Base-by-base conservation (phyloP, 352 stramenopile species). In the Phytopythium chamaehyphon region DNA sequence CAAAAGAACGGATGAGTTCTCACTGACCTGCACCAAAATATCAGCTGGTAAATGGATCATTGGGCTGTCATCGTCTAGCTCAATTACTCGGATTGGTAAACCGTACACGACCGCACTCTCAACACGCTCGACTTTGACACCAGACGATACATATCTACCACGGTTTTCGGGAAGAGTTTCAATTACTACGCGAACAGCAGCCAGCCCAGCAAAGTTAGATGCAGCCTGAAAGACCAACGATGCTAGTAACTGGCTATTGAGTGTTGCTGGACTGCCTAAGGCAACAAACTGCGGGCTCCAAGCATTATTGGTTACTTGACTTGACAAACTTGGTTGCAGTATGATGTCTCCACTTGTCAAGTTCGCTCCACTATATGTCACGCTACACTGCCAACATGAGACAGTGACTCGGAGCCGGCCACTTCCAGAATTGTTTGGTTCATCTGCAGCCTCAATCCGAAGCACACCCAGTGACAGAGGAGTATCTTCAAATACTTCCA, bases 401-500 rank as follows among this genome's bases (percentile, higher is more conserved):
- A 80, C 54, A 23, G 71, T 75, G 19, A 80, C 48, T 12, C 63
- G 37, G 43, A 79, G 47, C 15, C 64, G 55, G 24, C 35, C 40
- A 24, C 40, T 49, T 4, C 28, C 21, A 1, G 48, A 22, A 7
- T 50, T 31, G 11, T 76, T 67, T 3, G 62, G 57, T 19, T 77
- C 67, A 4, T 69, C 57, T 0, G 74, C 31, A 9, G 52, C 45
- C 10, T 61, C 33, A 15, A 57, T 22, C 12, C 69, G 53, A n/a
- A 81, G 49, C 6, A 11, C 8, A 8, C 24, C 43, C 24, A 49
- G 4, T 16, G 36, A 16, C 14, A 57, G 44, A 12, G 69, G 47
- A 12, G 53, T 57, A 50, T 81, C 62, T 51, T 88, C 70, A 2
- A 62, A 51, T 4, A 51, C 67, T 54, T 86, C 69, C n/a, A n/a